Base-by-base conservation (phyloP, 1,284 basidiomycete species). In the Pyrrhoderma lamaoense region DNA sequence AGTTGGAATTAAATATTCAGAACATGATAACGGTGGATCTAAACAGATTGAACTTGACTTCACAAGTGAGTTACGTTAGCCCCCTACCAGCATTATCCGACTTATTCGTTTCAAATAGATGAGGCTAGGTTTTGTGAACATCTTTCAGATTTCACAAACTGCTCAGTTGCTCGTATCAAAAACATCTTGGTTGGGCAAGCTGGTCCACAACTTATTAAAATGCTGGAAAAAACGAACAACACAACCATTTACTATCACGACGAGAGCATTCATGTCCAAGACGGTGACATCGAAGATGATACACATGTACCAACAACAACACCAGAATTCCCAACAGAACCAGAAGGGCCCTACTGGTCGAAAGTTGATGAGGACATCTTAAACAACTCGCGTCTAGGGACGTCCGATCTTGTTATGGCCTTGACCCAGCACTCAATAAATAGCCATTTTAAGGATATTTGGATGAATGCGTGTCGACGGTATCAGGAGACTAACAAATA, bases 341-440 rank as follows among this genome's bases (percentile, higher is more conserved):
- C 4, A 44, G 56, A 13, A 34, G 18, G 8, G 42, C 50, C 45
- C 34, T 40, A 5, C 36, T 53, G 46, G 54, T 42, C 42, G 4
- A 35, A 47, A 13, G 35, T 57, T n/a, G 34, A 46, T 22, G 42
- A 45, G 13, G 38, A 38, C n/a, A 37, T 49, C 36, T n/a, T 58
- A 25, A 44, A 39, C 7, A 37, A 49, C 3, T 52, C 50, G 3
- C 23, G 45, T n/a, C 42, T 49, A 14, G 34, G 23, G 31, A 62
- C 62, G 48, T 67, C 63, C 59, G 67, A 68, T 55, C 57, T 64
- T 47, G 56, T 67, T 56, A 57, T 55, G 34, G 64, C 64, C 1
- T 55, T 68, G 45, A 64, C 66, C 1, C 63, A 67, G 47, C 56
- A 56, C 2, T 61, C 64, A 2, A 59, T 67, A 56, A 65, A 65